Conservation (phyloP, 2,329 filamentous ascomycete genomes). For the Fusarium sp. region DNA sequence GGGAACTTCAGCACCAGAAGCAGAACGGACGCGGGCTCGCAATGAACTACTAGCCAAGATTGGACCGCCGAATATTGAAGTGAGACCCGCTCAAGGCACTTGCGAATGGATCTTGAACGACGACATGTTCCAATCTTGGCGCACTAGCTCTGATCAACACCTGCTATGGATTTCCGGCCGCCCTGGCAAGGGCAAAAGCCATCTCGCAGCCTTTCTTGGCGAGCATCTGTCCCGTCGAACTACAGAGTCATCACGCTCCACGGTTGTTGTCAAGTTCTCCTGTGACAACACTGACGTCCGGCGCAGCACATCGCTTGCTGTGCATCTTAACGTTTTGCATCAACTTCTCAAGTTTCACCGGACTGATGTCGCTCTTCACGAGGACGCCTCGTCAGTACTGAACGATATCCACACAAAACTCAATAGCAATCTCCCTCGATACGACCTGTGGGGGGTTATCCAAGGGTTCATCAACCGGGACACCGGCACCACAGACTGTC, state of each 20-base stretch:
- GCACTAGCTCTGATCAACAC: not conserved
- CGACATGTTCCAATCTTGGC: not conserved
- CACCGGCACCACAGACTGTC: rapidly evolving
- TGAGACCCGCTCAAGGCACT: not conserved
- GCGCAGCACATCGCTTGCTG: not conserved
- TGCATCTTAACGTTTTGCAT: not conserved
- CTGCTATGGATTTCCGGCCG: not conserved
- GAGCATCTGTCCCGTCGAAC: too few species aligned
- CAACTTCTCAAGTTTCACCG: not conserved
- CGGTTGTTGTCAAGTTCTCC: not conserved
- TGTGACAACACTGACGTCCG: not conserved
- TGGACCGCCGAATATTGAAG: not conserved
- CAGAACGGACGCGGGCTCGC: not conserved
- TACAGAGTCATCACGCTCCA: not conserved
- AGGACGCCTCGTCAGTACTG: not conserved
- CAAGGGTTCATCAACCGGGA: not conserved
- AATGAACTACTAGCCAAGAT: not conserved
- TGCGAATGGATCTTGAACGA: not conserved
- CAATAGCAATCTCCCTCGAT: not conserved
- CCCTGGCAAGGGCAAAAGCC: not conserved
- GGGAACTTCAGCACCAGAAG: too few species aligned
- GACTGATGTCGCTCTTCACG: not conserved
- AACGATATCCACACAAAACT: not conserved
- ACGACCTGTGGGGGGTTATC: not conserved
- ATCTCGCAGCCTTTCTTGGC: not conserved